phyloP scores from a whole-genome alignment of 441 rosid species.

The Populus tomentosa region DNA sequence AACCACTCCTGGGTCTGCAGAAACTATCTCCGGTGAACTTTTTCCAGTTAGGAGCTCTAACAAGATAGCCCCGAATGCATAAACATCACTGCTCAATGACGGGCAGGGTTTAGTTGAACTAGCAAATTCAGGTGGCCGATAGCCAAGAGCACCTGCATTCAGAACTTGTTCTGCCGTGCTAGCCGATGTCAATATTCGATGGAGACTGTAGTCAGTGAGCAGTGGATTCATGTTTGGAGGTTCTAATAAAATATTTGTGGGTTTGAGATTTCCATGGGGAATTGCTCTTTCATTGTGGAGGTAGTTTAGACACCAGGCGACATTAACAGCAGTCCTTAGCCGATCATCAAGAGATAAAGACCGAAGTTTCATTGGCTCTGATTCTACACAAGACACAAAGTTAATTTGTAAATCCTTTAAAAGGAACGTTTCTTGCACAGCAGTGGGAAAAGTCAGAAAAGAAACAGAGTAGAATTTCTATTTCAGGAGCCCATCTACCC shows the following conservation, averaged over 20 bases:
- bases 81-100: slow-evolving; percentile 79
- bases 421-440: not conserved
- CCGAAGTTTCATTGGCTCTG: slow-evolving; percentile 59
- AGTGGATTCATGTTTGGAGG: slow-evolving; percentile 37
- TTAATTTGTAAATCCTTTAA: not conserved
- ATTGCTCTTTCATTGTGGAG: slow-evolving; percentile 75
- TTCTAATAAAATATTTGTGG: slow-evolving; percentile 69
- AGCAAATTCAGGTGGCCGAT: slow-evolving; percentile 79
- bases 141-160: slow-evolving; percentile 86
- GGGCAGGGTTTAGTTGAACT: slow-evolving; percentile 62
- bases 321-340: slow-evolving; percentile 62
- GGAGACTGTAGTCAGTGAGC: slow-evolving; percentile 79
- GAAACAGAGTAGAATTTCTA: not conserved
- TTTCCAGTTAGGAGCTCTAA: slow-evolving; percentile 80
- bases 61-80: slow-evolving; percentile 78
- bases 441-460: not conserved
- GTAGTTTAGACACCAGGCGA: slow-evolving; percentile 61
- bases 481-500: not conserved
- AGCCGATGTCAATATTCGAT: slow-evolving; percentile 71
- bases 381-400: slow-evolving; percentile 44
- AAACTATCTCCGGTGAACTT: slow-evolving; percentile 77
- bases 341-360: slow-evolving; percentile 69
- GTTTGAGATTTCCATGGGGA: slow-evolving; percentile 86
- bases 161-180: slow-evolving; percentile 84
- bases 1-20: slow-evolving; percentile 70